phyloP scores from a whole-genome alignment of 2,329 filamentous ascomycete species.

The Herpotrichia juniperi region DNA sequence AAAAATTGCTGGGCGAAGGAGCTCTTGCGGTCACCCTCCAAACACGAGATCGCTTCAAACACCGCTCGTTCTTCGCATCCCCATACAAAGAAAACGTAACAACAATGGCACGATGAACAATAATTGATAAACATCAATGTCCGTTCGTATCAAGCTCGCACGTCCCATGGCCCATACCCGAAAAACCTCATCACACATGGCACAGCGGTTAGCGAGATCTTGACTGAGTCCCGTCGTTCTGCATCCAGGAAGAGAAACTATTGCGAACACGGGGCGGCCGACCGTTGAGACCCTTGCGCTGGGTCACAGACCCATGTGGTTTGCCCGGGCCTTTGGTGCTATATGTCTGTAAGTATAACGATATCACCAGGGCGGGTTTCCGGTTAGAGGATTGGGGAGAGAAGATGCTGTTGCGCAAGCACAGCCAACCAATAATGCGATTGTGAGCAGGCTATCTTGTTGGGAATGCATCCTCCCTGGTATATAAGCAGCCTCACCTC shows the following conservation, averaged over 20 bases:
- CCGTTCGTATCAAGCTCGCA: no score
- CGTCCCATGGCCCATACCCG: no score
- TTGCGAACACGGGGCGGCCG: constrained; percentile 1
- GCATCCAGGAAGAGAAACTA: neutral
- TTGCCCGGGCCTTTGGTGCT: neutral
- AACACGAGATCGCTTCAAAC: no score
- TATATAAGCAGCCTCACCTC: constrained; percentile 18
- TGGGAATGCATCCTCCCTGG: constrained; percentile 6
- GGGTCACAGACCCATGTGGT: constrained; percentile 15
- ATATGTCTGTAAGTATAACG: neutral
- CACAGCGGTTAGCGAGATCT: no score
- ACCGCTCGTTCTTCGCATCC: no score
- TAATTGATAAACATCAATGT: no score
- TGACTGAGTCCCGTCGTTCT: no score
- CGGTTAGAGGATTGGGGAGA: neutral
- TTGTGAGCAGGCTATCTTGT: constrained; percentile 1
- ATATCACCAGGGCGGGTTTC: neutral
- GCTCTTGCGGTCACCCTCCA: no score
- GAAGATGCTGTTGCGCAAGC: constrained; percentile 10
- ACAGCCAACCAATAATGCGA: constrained; percentile 6
- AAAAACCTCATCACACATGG: no score
- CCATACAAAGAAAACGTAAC: no score
- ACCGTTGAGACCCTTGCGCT: constrained; percentile 15
- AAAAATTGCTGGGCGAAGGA: no score
- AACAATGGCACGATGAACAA: no score